phyloP scores from a whole-genome alignment of 1,284 basidiomycete genomes.

The Irpex rosettiformis region DNA sequence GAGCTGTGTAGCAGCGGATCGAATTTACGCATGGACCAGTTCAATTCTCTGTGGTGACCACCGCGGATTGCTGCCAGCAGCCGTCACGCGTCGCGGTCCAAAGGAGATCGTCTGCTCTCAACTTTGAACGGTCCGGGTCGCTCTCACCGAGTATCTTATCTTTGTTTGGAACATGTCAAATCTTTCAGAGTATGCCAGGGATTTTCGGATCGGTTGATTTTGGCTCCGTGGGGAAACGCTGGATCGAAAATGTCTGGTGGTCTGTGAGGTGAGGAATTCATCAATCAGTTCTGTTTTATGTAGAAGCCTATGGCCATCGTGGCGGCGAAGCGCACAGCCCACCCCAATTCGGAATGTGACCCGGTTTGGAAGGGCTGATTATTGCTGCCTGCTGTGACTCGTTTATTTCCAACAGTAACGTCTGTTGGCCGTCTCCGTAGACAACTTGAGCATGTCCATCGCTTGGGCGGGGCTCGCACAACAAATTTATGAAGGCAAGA shows the following conservation, averaged over 20 bases:
- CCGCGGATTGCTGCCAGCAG: no score
- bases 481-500: no score
- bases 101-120: no score
- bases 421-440: background rate
- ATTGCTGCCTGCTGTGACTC: background rate
- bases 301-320: constrained; percentile 2
- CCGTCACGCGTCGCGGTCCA: no score
- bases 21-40: no score
- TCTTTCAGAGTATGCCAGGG: background rate
- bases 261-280: background rate
- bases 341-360: constrained; percentile 6
- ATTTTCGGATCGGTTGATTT: background rate
- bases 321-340: constrained; percentile 9
- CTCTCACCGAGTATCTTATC: no score
- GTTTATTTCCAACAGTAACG: background rate
- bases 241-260: background rate
- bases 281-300: background rate
- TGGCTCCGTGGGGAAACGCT: background rate
- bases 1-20: no score
- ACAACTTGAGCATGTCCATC: background rate
- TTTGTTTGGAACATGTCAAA: no score
- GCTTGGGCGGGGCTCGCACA: background rate
- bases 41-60: no score
- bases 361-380: constrained; percentile 1
- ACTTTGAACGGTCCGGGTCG: no score